Evolutionary conservation across 78 protist species (phyloP).

Genomic region (Dictyostelium firmibasis): DNA sequence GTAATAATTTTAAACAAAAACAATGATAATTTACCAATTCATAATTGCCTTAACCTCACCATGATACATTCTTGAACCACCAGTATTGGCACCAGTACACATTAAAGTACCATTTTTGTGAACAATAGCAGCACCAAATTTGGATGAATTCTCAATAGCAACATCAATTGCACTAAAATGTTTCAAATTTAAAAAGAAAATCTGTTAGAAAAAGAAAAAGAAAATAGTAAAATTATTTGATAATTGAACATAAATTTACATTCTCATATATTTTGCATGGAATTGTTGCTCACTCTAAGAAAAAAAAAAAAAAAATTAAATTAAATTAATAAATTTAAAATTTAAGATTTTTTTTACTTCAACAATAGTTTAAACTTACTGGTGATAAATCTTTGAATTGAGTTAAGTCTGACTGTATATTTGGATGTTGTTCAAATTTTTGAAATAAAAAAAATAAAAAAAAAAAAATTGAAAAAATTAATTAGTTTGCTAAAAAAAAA

Average conservation of each 20-base stretch:
- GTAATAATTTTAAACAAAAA: no score
- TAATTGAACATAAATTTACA: neutral
- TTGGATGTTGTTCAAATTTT: no score
- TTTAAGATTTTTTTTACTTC: neutral
- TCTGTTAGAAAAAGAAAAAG: neutral
- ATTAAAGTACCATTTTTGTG: conserved; percentile 14
- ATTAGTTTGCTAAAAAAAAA: neutral
- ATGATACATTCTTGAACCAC: conserved; percentile 22
- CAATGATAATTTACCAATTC: conserved; percentile 28
- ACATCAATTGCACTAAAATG: neutral
- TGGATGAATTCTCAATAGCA: neutral
- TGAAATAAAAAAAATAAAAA: neutral
- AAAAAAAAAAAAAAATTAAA: no score
- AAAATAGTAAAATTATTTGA: neutral
- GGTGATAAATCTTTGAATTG: conserved; percentile 9
- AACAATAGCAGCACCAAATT: conserved; percentile 36
- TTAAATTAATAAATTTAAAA: neutral
- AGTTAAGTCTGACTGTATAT: neutral
- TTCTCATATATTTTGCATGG: conserved; percentile 49
- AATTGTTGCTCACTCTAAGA: neutral
- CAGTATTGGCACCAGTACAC: conserved; percentile 29
- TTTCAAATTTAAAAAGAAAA: no score
- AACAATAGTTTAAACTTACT: neutral
- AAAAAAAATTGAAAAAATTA: neutral
- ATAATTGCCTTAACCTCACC: conserved; percentile 55